Evolutionary conservation across 2,329 filamentous ascomycete species (phyloP).

Genomic region (Hirsutella rhossiliensis): DNA sequence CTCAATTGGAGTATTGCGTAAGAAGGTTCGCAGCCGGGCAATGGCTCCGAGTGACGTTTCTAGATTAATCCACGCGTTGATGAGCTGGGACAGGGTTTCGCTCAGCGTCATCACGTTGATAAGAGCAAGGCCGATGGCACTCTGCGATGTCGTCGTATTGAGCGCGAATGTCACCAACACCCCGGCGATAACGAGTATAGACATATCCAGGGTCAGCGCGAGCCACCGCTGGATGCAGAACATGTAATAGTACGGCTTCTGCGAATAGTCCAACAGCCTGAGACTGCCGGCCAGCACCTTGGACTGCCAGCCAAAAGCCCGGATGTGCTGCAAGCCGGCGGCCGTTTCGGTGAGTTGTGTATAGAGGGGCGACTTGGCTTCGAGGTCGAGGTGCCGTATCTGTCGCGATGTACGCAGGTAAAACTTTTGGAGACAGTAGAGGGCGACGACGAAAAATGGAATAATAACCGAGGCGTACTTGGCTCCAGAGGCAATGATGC

Average conservation of each 20-base stretch:
- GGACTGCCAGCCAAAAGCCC: slow-evolving; percentile 11
- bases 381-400: slow-evolving; percentile 40
- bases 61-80: slow-evolving; percentile 3
- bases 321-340: slow-evolving; percentile 13
- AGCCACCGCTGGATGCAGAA: slow-evolving; percentile 35
- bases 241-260: slow-evolving; percentile 21
- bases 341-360: slow-evolving; percentile 24
- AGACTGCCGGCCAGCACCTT: slow-evolving; percentile 28
- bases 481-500: slow-evolving; percentile 4
- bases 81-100: slow-evolving; percentile 2
- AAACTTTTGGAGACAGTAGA: slow-evolving; percentile 11
- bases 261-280: slow-evolving; percentile 21
- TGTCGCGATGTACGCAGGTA: slow-evolving; percentile 40
- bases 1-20: not conserved
- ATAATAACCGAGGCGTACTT: slow-evolving; percentile 20
- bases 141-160: not conserved
- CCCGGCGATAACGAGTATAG: slow-evolving; percentile 9
- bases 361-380: slow-evolving; percentile 35
- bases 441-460: slow-evolving; percentile 16
- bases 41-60: slow-evolving; percentile 12
- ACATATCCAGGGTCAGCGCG: slow-evolving; percentile 29
- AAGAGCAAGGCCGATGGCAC: slow-evolving; percentile 4
- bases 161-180: slow-evolving; percentile 22
- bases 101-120: slow-evolving; percentile 4
- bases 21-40: slow-evolving; percentile 5